Evolutionary conservation across 495 filamentous ascomycete species (phyloP).

Genomic region (Trypethelium eluteriae): DNA sequence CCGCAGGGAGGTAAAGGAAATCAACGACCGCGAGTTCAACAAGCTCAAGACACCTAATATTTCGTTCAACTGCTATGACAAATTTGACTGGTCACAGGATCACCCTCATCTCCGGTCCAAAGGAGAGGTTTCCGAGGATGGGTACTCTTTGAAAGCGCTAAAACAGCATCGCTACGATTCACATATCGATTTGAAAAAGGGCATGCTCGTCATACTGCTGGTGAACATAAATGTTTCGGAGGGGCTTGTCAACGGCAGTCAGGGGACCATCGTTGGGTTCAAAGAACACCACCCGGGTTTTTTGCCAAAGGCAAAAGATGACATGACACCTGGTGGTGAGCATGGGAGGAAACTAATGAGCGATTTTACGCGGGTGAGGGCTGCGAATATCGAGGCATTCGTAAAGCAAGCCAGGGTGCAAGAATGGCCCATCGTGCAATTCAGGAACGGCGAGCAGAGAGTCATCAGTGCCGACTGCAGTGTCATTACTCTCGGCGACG

Average conservation of each 20-base stretch:
- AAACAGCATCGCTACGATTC: conserved; percentile 25
- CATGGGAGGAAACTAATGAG: too few species aligned
- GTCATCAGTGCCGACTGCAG: conserved; percentile 45
- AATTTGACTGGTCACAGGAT: conserved; percentile 20
- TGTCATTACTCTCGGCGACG: conserved; percentile 42
- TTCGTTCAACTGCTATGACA: conserved; percentile 24
- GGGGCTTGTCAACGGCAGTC: conserved; percentile 46
- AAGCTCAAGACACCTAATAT: conserved; percentile 25
- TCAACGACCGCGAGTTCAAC: conserved; percentile 24
- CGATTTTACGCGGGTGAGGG: too few species aligned
- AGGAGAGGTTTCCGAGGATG: too few species aligned
- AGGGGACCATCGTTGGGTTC: conserved; percentile 42
- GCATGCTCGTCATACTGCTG: conserved; percentile 43
- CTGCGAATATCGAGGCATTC: neutral
- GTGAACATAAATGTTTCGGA: conserved; percentile 35
- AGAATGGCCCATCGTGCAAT: conserved; percentile 34
- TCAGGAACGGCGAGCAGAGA: conserved; percentile 26
- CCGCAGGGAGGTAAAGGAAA: conserved; percentile 31
- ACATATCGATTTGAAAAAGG: conserved; percentile 36
- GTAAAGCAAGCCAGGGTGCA: conserved; percentile 1
- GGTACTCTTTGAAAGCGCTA: too few species aligned
- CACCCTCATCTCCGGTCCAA: too few species aligned
- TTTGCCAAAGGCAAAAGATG: conserved; percentile 16
- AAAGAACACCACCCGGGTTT: conserved; percentile 17
- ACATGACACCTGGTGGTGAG: neutral